Evolutionary conservation across 768 basidiomycete species (phyloP).

Genomic region (Pisolithus marmoratus): DNA sequence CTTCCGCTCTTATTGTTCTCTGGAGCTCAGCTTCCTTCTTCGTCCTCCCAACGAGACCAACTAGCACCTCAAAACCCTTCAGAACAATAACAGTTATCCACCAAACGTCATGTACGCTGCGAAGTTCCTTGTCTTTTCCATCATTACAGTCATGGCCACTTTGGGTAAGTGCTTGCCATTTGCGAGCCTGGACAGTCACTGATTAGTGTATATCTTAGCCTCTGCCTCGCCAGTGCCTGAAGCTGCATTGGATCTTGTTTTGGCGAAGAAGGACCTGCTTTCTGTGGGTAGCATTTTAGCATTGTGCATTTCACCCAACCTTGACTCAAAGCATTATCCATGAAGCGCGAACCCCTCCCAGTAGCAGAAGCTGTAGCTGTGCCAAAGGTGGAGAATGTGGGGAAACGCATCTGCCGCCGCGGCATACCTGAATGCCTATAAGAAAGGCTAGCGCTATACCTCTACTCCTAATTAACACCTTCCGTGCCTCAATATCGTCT

Average conservation of each 20-base stretch:
- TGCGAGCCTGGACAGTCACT: neutral
- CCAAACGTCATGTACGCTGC: slow-evolving; percentile 22
- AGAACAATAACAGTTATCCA: slow-evolving; percentile 24
- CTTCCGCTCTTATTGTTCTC: slow-evolving; percentile 28
- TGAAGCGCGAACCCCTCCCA: slow-evolving; percentile 9
- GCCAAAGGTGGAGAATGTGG: slow-evolving; percentile 13
- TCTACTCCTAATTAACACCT: neutral
- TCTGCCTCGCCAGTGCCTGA: slow-evolving; percentile 23
- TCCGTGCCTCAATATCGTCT: neutral
- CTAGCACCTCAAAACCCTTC: too few relatives aligned
- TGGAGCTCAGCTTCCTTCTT: slow-evolving; percentile 2
- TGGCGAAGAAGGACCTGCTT: slow-evolving; percentile 5
- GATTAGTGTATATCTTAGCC: slow-evolving; percentile 11
- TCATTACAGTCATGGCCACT: slow-evolving; percentile 22
- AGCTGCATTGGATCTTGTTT: neutral
- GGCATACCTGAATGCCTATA: slow-evolving; percentile 15
- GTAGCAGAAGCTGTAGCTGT: slow-evolving; percentile 5
- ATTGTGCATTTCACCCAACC: neutral
- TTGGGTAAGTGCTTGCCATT: slow-evolving; percentile 15
- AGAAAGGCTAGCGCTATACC: neutral
- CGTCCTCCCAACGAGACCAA: slow-evolving; percentile 1
- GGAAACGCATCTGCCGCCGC: slow-evolving; percentile 9
- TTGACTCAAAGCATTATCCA: neutral
- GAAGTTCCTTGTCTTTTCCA: slow-evolving; percentile 23
- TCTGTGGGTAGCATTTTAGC: slow-evolving; percentile 19